phyloP scores from a whole-genome alignment of 345 rosid genomes.

The Toxicodendron radicans region DNA sequence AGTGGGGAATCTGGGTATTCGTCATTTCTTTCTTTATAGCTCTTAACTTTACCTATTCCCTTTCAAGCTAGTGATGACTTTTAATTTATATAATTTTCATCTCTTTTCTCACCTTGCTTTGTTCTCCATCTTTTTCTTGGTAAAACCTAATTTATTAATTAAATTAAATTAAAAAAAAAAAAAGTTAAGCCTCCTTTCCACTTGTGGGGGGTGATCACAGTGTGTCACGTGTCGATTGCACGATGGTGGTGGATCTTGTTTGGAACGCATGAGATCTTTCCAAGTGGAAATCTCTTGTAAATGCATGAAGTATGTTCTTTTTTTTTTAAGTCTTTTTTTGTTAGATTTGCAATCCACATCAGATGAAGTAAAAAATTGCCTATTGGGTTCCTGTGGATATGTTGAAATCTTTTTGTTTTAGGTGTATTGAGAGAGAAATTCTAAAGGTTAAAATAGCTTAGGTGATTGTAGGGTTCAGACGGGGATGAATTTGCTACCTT shows the following conservation, averaged over 20 bases:
- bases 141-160: not conserved
- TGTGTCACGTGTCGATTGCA: conserved; percentile 12
- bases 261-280: conserved; percentile 25
- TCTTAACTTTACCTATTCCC: not conserved
- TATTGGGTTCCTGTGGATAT: conserved; percentile 1
- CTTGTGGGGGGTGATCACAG: conserved; percentile 27
- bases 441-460: not conserved
- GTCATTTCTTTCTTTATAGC: no score
- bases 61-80: not conserved
- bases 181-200: no score
- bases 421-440: not conserved
- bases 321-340: not conserved
- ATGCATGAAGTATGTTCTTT: not conserved
- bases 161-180: no score
- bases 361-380: not conserved
- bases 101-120: not conserved
- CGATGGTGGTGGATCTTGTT: not conserved
- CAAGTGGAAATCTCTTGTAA: conserved; percentile 31
- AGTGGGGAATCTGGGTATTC: not conserved
- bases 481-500: not conserved
- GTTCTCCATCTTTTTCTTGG: not conserved
- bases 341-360: conserved; percentile 31
- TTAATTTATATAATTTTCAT: not conserved
- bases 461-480: not conserved
- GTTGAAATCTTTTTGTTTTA: not conserved